A percentile compares a stretch with the other conserved stretches of the same genome.
These are phyloP conservation scores for Alternaria novae-zelandiae DNA, from an alignment of 2,329 filamentous ascomycete species.

Conservation along the genomic window DNA sequence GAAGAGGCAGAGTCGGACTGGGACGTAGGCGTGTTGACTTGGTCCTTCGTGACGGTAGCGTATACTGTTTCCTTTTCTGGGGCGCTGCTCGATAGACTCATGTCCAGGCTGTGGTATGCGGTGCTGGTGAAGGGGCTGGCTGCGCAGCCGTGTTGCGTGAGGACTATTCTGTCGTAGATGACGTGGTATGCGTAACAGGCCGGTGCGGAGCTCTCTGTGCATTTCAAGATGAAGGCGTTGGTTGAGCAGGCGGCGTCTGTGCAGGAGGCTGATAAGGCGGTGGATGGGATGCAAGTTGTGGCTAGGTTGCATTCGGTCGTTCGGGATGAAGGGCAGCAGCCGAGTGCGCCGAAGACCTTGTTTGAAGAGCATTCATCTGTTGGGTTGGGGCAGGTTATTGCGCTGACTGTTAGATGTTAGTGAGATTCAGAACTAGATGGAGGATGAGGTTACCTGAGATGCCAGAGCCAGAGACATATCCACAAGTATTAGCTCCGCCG, in stretches of 20 bases:
- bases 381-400: constrained; percentile 37
- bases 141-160: constrained; percentile 44
- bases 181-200: constrained; percentile 40
- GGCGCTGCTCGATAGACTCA: not conserved
- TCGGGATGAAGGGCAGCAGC: constrained; percentile 38
- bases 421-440: not conserved
- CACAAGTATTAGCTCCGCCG: constrained; percentile 34
- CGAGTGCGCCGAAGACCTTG: constrained; percentile 37
- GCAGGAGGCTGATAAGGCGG: constrained; percentile 33
- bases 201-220: constrained; percentile 26
- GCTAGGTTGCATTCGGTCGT: constrained; percentile 34
- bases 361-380: constrained; percentile 43
- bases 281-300: constrained; percentile 41
- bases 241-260: constrained; percentile 31
- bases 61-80: constrained; percentile 7
- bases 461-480: constrained; percentile 32
- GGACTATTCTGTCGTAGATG: constrained; percentile 30
- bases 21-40: not conserved
- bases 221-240: constrained; percentile 37
- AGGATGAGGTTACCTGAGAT: constrained; percentile 24
- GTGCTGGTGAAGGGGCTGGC: constrained; percentile 24
- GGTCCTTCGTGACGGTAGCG: constrained; percentile 4
- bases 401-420: constrained; percentile 23
- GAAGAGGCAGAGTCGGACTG: not conserved
- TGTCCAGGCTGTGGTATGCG: constrained; percentile 18